Percentiles rank a stretch among this genome's conserved stretches.
These are phyloP conservation scores for Knoxdaviesia capensis DNA, from an alignment of 2,329 filamentous ascomycete genomes.

Conservation along the genomic window DNA sequence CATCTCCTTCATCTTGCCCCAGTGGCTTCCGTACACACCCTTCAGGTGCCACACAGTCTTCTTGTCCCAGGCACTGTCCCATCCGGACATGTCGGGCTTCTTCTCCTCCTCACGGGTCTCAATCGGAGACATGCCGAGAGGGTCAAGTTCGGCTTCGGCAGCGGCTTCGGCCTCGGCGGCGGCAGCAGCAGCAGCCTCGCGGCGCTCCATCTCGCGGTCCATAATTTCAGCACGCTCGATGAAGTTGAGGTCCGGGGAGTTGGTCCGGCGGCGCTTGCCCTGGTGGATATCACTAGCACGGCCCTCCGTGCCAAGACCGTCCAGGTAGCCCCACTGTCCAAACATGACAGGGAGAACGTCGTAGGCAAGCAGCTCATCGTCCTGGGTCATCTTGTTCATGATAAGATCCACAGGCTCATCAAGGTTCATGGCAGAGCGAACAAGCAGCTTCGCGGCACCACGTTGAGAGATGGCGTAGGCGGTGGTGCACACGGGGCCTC, in stretches of 20 bases:
- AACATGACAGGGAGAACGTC: slow-evolving; percentile 9
- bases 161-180: too few relatives aligned
- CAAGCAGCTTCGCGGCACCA: slow-evolving; percentile 11
- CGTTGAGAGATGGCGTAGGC: slow-evolving; percentile 10
- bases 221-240: not conserved
- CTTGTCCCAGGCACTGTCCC: not conserved
- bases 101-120: not conserved
- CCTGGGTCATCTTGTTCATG: slow-evolving; percentile 8
- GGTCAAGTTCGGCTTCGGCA: too few relatives aligned
- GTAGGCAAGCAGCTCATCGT: slow-evolving; percentile 8
- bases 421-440: slow-evolving; percentile 7
- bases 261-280: not conserved
- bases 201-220: not conserved
- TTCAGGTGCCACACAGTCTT: slow-evolving; percentile 1
- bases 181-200: too few relatives aligned
- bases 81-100: not conserved
- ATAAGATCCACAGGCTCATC: slow-evolving; percentile 10
- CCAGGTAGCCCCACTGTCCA: slow-evolving; percentile 9
- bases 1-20: not conserved
- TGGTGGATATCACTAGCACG: slow-evolving; percentile 9
- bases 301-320: slow-evolving; percentile 8
- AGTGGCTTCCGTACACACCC: not conserved
- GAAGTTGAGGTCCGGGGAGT: not conserved
- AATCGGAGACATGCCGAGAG: too few relatives aligned
- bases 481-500: slow-evolving; percentile 9